Evolutionary conservation across 108 stramenopile genomes (phyloP).

Genomic region (Parietichytrium sp.): DNA sequence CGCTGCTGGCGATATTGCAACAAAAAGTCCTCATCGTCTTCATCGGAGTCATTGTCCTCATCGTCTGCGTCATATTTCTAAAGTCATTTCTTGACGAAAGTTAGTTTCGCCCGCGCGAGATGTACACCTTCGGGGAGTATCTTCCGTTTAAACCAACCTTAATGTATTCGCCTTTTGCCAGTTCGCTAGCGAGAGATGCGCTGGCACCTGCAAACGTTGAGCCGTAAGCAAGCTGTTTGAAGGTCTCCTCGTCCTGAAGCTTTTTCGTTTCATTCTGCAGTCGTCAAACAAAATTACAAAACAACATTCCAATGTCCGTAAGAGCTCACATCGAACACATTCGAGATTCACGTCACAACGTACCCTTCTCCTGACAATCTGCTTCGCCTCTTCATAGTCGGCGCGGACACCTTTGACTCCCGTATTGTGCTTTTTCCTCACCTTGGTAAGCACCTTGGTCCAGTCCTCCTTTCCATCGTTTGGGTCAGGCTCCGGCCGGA

Average conservation of each 20-base stretch:
- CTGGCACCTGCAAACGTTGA: no score
- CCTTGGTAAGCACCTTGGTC: slow-evolving; percentile 27
- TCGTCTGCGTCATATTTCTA: slow-evolving; percentile 20
- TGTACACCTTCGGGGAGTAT: neutral
- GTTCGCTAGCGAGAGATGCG: no score
- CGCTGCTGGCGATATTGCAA: slow-evolving; percentile 5
- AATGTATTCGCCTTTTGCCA: no score
- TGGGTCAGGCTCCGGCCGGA: neutral
- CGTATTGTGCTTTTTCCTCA: neutral
- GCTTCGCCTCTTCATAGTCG: slow-evolving; percentile 36
- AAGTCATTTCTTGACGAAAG: neutral
- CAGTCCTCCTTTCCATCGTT: slow-evolving; percentile 18
- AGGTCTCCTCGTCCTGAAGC: slow-evolving; percentile 27
- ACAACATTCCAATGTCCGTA: no score
- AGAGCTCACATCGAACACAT: no score
- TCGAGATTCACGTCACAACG: no score
- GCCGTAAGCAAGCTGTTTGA: slow-evolving; percentile 11
- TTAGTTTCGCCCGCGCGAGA: neutral
- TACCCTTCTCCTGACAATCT: slow-evolving; percentile 17
- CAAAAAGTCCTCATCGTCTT: neutral
- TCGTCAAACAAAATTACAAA: no score
- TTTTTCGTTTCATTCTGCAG: slow-evolving; percentile 9
- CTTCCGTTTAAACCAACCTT: no score
- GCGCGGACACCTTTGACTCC: slow-evolving; percentile 31
- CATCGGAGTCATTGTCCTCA: slow-evolving; percentile 32